Evolutionary conservation across 2,329 filamentous ascomycete species (phyloP), one percentile per base, ranked within the genome.

Genomic region (Zymoseptoria ardabiliae): DNA sequence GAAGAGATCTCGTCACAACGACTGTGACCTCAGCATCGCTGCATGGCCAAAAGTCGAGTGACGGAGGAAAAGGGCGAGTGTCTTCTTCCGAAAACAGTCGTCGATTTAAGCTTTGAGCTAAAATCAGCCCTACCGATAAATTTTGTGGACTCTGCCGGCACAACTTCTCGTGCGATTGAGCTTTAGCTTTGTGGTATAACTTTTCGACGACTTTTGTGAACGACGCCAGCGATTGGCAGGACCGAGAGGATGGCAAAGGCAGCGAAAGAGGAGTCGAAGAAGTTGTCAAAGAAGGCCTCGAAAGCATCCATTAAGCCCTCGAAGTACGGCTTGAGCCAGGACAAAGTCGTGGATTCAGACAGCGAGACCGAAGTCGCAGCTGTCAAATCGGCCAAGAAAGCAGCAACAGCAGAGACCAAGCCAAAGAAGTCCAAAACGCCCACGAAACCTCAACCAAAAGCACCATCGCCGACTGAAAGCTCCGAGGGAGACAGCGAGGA

Each of bases 281-380:
- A 70, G 67, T 41, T 70, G 68, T 23, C 41, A 17, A 62, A 62
- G 56, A 59, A 58, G 54, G 28, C 21, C 45, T 28, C 60, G 13
- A 62, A 58, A 41, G 5, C 56, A 4, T 19, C 60, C 20, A 59
- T 53, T 48, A 64, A 62, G 41, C 23, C 55, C 8, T 62, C 62
- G 45, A 50, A 60, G 49, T 53, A 57, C 17, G 62, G 57, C 2
- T 53, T 64, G 41, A 65, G 63, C 55, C 61, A 67, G 41, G 65
- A 66, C 45, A 58, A 57, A 22, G 63, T 68, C 10, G 58, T 61
- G 17, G 66, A 65, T 53, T 67, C 62, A 30, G 63, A 71, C 20
- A 76, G 73, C 56, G 75, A 76, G 28, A 72, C 73, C 20, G 73
- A 74, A 20, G 30, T 49, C n/a, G 19, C 52, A 50, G 45, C 41